Base-by-base conservation (phyloP, 2,329 filamentous ascomycete species). In the Leptosphaerulina australis region DNA sequence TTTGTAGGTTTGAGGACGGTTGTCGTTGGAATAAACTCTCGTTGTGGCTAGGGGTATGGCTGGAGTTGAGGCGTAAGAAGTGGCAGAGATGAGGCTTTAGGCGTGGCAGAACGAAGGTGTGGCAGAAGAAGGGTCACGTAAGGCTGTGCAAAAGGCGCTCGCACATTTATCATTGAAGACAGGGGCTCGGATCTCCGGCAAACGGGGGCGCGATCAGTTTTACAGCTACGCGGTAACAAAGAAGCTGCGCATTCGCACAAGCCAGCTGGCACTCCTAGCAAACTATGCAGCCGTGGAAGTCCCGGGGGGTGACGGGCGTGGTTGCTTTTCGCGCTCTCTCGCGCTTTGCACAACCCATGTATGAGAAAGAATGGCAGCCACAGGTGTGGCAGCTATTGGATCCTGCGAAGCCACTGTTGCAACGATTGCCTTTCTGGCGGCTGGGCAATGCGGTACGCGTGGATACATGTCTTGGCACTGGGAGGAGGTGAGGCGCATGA, bases 401-500 rank as follows among this genome's bases (percentile, higher is more conserved):
- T 17, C 17, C 14, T 15, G 28, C 22, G 6, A 36, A 52, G 37
- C 46, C 39, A 44, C 46, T 44, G 36, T 36, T 36, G 21, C 41
- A 36, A 10, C 41, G 22, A 14, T 37, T 15, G 17, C 21, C 12
- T 14, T 37, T 22, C 18, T 53, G 50, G 50, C 38, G 38, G 11
- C 50, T 53, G 21, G 50, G 50, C 50, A 29, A 40, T 56, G 49
- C 53, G 53, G 49, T 40, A 56, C 53, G 53, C 53, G 53, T 55
- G 48, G 33, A 47, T 17, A 4, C 6, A n/a, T 7, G 4, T 34
- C 52, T 55, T 55, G 52, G 52, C 48, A 11, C 8, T 24, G 17
- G 12, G 15, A 36, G 11, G 34, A 47, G 24, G 29, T 49, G 22
- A 44, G 34, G 44, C 39, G 44, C 39, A 39, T 49, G 50, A 49